Percentiles rank a stretch among this genome's conserved stretches.
Conservation (phyloP, 331 rosid species). For the Acacia pycnantha region DNA sequence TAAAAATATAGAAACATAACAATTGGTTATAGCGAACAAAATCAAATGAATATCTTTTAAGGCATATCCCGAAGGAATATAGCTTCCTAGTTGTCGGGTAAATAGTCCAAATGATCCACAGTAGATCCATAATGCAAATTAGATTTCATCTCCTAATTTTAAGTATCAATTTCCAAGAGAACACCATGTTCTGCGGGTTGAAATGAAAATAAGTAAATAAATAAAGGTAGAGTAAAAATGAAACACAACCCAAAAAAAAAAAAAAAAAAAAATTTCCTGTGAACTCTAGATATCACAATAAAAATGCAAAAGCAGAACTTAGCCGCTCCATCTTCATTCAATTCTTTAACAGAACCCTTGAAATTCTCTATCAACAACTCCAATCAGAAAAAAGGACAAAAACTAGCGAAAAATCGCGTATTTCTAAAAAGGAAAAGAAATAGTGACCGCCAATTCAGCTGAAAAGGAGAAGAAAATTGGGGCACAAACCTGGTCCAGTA, state of each 20-base stretch:
- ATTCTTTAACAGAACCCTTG: neutral
- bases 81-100: neutral
- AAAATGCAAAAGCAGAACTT: neutral
- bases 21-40: neutral
- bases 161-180: neutral
- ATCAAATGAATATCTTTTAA: neutral
- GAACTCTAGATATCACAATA: neutral
- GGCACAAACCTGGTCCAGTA: conserved; percentile 67
- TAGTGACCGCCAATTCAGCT: neutral
- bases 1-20: neutral
- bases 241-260: neutral
- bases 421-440: neutral
- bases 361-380: neutral
- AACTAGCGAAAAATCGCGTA: neutral
- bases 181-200: neutral
- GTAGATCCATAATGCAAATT: neutral
- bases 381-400: neutral
- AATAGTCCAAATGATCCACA: neutral
- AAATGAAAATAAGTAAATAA: neutral
- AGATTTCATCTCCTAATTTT: neutral
- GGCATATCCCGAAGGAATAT: neutral
- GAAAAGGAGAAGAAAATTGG: neutral
- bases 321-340: neutral
- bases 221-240: neutral
- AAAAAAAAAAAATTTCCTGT: neutral